Evolutionary conservation across 257 asterid genomes (phyloP).

Genomic region (Ocimum tenuiflorum): DNA sequence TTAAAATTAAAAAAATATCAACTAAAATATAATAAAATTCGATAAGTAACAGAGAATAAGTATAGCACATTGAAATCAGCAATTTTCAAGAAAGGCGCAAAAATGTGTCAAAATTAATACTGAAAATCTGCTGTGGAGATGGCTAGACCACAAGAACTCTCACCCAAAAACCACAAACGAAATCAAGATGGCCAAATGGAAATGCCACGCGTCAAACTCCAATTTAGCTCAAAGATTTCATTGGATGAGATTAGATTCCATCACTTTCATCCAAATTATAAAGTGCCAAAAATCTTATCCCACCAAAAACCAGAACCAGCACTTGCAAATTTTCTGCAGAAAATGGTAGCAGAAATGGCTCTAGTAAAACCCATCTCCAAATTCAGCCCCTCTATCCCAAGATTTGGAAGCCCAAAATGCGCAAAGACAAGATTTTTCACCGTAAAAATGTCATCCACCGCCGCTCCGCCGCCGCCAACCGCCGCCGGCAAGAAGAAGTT

Average conservation of each 20-base stretch:
- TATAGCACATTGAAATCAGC: too few relatives aligned
- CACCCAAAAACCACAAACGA: constrained; percentile 12
- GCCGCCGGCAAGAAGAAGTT: constrained; percentile 36
- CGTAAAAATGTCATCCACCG: constrained; percentile 56
- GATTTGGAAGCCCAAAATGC: constrained; percentile 19
- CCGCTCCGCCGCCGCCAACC: constrained; percentile 33
- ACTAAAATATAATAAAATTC: too few relatives aligned
- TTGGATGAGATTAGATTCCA: constrained; percentile 54
- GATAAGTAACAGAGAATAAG: too few relatives aligned
- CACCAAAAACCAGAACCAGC: neutral
- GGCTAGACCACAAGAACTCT: constrained; percentile 32
- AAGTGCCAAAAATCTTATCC: constrained; percentile 8
- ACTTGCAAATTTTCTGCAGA: neutral
- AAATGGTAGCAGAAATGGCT: constrained; percentile 36
- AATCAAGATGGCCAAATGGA: constrained; percentile 32
- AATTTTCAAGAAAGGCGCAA: neutral
- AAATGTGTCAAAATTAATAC: neutral
- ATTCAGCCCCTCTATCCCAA: constrained; percentile 33
- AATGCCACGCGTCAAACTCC: constrained; percentile 53
- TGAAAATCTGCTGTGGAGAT: constrained; percentile 15
- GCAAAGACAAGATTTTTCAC: constrained; percentile 20
- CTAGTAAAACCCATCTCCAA: constrained; percentile 62
- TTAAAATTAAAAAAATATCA: too few relatives aligned
- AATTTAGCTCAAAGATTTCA: constrained; percentile 42
- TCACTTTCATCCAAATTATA: constrained; percentile 23